Percentiles rank a stretch among this genome's conserved stretches.
Evolutionary conservation across 2,329 filamentous ascomycete species (phyloP).

Genomic region (Curvularia spicifera): DNA sequence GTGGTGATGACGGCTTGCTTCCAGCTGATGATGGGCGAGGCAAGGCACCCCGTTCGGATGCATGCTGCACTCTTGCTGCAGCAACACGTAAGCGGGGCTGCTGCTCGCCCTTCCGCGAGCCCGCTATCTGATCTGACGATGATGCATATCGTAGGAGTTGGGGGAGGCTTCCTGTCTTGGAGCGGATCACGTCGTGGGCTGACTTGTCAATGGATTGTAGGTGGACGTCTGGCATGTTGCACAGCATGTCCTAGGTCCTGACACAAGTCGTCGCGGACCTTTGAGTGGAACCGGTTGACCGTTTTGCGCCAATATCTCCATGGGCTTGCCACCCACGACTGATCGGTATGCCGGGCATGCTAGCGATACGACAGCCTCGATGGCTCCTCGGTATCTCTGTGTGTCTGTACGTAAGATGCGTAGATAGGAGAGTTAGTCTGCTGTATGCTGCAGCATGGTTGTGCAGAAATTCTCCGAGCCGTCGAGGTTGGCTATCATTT

Average conservation of each 20-base stretch:
- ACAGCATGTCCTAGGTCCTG: conserved; percentile 9
- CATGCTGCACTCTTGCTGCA: neutral
- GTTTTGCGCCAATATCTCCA: conserved; percentile 1
- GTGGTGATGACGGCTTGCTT: neutral
- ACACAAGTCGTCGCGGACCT: neutral
- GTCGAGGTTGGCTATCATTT: neutral
- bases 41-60: neutral
- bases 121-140: neutral
- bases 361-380: neutral
- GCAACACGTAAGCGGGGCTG: neutral
- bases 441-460: neutral
- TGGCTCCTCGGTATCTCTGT: neutral
- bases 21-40: neutral
- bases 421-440: conserved; percentile 2
- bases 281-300: conserved; percentile 3
- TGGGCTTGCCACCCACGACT: conserved; percentile 2
- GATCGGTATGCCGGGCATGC: conserved; percentile 5
- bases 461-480: conserved; percentile 2
- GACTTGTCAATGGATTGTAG: conserved; percentile 10
- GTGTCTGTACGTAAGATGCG: conserved; percentile 1
- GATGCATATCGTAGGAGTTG: neutral
- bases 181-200: conserved; percentile 6
- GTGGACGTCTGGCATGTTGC: conserved; percentile 12
- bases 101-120: neutral
- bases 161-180: neutral